Conservation (phyloP, 1,139 yeast genomes). For the Scheffersomyces quercinus region DNA sequence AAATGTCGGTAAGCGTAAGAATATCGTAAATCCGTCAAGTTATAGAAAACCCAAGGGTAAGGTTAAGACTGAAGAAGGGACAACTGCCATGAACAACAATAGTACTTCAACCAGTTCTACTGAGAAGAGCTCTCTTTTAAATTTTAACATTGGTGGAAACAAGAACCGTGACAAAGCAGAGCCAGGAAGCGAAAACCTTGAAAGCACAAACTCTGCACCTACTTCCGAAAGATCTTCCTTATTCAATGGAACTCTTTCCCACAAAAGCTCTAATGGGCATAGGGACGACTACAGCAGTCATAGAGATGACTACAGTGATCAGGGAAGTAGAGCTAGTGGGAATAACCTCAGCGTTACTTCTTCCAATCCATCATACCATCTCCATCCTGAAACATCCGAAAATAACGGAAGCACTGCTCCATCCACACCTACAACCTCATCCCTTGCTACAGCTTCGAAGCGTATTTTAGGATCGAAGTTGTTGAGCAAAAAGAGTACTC, state of each 20-base stretch:
- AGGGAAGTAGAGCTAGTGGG: not conserved
- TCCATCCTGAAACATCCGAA: not conserved
- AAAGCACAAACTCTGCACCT: not conserved
- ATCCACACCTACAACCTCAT: slow-evolving; percentile 8
- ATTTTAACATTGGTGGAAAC: slow-evolving; percentile 2
- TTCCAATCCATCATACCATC: slow-evolving; percentile 1
- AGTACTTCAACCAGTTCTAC: slow-evolving; percentile 8
- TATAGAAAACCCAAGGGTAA: slow-evolving; percentile 25
- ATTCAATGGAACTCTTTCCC: not conserved
- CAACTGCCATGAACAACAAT: slow-evolving; percentile 5
- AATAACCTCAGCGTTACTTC: slow-evolving; percentile 7
- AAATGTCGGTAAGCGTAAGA: slow-evolving; percentile 46
- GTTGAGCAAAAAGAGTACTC: slow-evolving; percentile 22
- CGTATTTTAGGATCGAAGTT: slow-evolving; percentile 42
- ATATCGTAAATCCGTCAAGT: slow-evolving; percentile 24
- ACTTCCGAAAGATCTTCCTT: not conserved
- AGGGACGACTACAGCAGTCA: not conserved
- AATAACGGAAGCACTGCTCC: not conserved
- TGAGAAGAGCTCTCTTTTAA: slow-evolving; percentile 15
- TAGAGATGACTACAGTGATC: not conserved
- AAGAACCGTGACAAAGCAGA: not conserved
- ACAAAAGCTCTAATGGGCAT: not conserved
- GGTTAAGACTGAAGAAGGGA: slow-evolving; percentile 11
- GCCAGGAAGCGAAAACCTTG: not conserved
- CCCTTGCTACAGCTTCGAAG: slow-evolving; percentile 40